Conservation (phyloP, 257 asterid species). For the Solanum commersonii region DNA sequence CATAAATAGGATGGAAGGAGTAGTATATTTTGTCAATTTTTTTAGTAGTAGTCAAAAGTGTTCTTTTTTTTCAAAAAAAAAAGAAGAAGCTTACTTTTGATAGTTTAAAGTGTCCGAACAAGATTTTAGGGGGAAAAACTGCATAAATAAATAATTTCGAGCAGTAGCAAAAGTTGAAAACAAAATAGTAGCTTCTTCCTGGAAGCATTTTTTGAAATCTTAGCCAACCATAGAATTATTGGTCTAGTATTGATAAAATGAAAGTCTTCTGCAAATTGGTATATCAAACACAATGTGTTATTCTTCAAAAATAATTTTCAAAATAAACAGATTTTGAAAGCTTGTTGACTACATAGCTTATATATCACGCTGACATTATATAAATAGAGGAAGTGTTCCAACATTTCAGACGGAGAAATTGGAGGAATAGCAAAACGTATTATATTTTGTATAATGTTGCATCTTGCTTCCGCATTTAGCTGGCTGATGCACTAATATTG, state of each 20-base stretch:
- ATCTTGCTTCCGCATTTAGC: neutral
- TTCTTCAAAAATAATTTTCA: neutral
- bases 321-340: neutral
- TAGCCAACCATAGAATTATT: neutral
- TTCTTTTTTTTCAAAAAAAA: too few relatives aligned
- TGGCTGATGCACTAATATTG: neutral
- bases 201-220: neutral
- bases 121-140: too few relatives aligned
- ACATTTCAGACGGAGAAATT: neutral
- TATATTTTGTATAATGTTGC: neutral
- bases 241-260: neutral
- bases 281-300: neutral
- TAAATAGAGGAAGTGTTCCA: neutral
- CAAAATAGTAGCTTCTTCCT: too few relatives aligned
- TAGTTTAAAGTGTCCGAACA: too few relatives aligned
- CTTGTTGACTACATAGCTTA: fast-evolving
- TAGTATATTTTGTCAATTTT: too few relatives aligned
- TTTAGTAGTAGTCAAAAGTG: too few relatives aligned
- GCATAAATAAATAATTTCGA: too few relatives aligned
- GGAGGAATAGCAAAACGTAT: neutral
- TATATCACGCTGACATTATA: neutral
- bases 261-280: neutral
- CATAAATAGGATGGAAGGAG: too few relatives aligned
- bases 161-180: too few relatives aligned
- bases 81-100: too few relatives aligned